phyloP scores from a whole-genome alignment of 2,329 filamentous ascomycete species.

The Ophiostoma sp. region DNA sequence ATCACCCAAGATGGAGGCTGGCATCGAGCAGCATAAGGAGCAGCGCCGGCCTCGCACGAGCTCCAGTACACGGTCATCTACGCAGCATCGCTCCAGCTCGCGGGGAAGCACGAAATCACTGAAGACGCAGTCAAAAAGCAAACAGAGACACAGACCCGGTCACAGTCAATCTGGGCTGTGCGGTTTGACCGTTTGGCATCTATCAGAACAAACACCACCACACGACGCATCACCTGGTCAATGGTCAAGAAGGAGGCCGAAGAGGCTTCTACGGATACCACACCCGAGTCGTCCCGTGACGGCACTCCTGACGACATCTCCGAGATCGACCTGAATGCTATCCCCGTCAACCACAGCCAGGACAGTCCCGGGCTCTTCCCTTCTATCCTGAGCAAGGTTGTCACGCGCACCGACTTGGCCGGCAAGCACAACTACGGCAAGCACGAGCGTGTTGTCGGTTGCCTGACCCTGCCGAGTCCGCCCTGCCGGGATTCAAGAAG shows the following conservation, averaged over 20 bases:
- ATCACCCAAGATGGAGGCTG: background rate
- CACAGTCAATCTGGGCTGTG: background rate
- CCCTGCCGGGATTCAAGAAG: constrained; percentile 20
- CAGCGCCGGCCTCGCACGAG: background rate
- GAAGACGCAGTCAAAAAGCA: background rate
- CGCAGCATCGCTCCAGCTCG: background rate
- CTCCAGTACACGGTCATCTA: background rate
- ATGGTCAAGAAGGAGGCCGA: background rate
- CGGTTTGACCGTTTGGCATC: no score
- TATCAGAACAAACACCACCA: background rate
- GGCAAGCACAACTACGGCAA: background rate
- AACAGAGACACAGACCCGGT: background rate
- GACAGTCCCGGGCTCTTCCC: background rate
- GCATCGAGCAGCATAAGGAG: background rate
- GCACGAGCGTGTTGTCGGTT: background rate
- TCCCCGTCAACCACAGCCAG: background rate
- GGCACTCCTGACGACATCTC: background rate
- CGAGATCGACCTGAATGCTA: background rate
- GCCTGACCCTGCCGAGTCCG: background rate
- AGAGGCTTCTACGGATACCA: background rate
- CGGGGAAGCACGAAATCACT: background rate
- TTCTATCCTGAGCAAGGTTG: background rate
- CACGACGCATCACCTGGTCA: background rate
- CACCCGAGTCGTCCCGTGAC: background rate
- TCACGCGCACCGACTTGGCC: background rate